phyloP scores from a whole-genome alignment of 805 yeast species.

The Jamesozyma jinghongensis region DNA sequence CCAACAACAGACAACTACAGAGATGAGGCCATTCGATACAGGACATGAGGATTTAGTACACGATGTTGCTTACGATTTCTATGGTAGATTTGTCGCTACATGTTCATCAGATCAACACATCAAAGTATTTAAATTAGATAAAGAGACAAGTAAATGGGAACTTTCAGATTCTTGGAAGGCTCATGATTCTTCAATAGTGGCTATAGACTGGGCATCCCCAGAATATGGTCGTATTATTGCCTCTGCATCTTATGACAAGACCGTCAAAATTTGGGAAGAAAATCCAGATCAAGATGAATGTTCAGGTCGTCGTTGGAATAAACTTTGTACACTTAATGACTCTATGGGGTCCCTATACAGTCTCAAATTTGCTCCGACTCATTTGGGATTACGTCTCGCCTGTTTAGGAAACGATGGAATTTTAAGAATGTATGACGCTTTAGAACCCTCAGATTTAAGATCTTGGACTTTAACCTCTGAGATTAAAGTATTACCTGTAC shows the following conservation, averaged over 20 bases:
- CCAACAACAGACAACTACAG: not conserved
- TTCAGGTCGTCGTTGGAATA: constrained; percentile 78
- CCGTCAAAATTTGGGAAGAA: constrained; percentile 88
- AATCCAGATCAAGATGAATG: constrained; percentile 65
- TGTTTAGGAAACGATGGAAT: constrained; percentile 86
- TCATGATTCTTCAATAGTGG: constrained; percentile 79
- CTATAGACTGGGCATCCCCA: constrained; percentile 89
- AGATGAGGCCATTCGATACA: constrained; percentile 65
- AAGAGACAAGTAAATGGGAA: constrained; percentile 58
- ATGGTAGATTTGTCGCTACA: constrained; percentile 87
- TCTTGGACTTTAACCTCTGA: constrained; percentile 76
- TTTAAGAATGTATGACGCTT: constrained; percentile 73
- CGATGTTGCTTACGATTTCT: constrained; percentile 85
- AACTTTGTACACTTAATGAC: constrained; percentile 70
- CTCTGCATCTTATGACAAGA: constrained; percentile 82
- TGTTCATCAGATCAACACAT: constrained; percentile 92
- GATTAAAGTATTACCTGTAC: constrained; percentile 51
- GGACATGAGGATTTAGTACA: constrained; percentile 92
- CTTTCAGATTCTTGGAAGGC: constrained; percentile 90
- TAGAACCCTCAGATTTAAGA: constrained; percentile 81
- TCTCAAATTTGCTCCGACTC: constrained; percentile 82
- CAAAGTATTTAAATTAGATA: constrained; percentile 73
- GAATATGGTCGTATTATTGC: constrained; percentile 84
- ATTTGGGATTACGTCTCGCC: constrained; percentile 71
- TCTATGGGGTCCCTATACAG: constrained; percentile 83